Evolutionary conservation across 345 rosid species (phyloP).

Genomic region (Salix dunnii): DNA sequence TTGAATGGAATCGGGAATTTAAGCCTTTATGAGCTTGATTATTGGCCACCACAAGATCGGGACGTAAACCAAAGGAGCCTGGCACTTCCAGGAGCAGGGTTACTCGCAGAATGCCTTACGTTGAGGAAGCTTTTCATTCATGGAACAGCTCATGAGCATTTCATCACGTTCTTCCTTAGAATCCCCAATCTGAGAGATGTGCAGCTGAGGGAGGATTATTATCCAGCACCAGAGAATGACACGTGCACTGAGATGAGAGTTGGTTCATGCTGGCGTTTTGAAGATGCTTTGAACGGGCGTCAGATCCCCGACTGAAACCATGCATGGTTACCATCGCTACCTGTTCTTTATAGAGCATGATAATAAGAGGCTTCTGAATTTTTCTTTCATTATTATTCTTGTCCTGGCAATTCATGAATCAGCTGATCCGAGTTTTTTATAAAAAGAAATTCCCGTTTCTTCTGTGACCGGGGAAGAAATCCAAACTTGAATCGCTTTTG

Average conservation of each 20-base stretch:
- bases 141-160: slow-evolving; percentile 91
- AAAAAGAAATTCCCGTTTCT: not conserved
- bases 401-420: not conserved
- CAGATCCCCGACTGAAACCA: slow-evolving; percentile 44
- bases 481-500: no score
- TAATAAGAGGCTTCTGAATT: not conserved
- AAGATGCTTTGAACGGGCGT: slow-evolving; percentile 62
- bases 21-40: slow-evolving; percentile 63
- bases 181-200: slow-evolving; percentile 69
- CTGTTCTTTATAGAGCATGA: not conserved
- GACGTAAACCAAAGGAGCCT: slow-evolving; percentile 83
- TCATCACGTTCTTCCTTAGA: slow-evolving; percentile 65
- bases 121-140: slow-evolving; percentile 89
- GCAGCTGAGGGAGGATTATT: slow-evolving; percentile 84
- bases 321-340: no score
- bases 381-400: not conserved
- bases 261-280: slow-evolving; percentile 80
- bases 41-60: slow-evolving; percentile 92
- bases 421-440: not conserved
- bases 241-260: slow-evolving; percentile 89
- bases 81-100: slow-evolving; percentile 64
- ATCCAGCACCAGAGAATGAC: slow-evolving; percentile 91
- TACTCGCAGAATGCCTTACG: slow-evolving; percentile 52
- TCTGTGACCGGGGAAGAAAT: not conserved
- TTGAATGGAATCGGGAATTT: slow-evolving; percentile 59